phyloP scores from a whole-genome alignment of 129 eudicot genomes.

The Saussurea involucrata region DNA sequence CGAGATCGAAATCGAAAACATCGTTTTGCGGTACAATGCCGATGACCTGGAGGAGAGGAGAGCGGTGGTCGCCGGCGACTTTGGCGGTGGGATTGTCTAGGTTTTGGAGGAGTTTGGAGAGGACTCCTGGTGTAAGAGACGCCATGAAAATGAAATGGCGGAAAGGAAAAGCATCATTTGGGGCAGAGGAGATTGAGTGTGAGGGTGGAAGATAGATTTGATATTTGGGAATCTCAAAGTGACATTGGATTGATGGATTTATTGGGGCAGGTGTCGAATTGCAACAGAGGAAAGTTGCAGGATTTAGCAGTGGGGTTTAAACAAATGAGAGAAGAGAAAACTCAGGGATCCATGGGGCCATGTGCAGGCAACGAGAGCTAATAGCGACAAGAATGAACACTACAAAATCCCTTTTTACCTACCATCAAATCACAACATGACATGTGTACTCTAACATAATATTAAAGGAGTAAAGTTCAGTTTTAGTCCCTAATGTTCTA shows the following conservation, averaged over 20 bases:
- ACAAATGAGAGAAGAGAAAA: constrained; percentile 10
- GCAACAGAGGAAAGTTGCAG: constrained; percentile 19
- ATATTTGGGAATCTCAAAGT: constrained; percentile 36
- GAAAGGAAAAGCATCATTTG: constrained; percentile 16
- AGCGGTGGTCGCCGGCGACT: constrained; percentile 77
- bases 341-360: constrained; percentile 24
- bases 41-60: constrained; percentile 74
- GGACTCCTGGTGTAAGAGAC: constrained; percentile 66
- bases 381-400: constrained; percentile 11
- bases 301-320: constrained; percentile 6
- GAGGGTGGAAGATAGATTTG: constrained; percentile 14
- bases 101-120: constrained; percentile 63
- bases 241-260: constrained; percentile 33
- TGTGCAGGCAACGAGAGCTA: constrained; percentile 16
- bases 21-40: constrained; percentile 53
- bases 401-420: neutral
- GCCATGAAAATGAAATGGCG: constrained; percentile 43
- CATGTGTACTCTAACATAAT: neutral
- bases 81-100: constrained; percentile 43
- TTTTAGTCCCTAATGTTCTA: too few species aligned
- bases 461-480: too few species aligned
- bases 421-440: neutral
- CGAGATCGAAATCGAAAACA: constrained; percentile 32
- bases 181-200: constrained; percentile 19
- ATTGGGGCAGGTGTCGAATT: constrained; percentile 38